Conservation (phyloP, 2,329 filamentous ascomycete species). For the Graphiopsis chlorocephala region DNA sequence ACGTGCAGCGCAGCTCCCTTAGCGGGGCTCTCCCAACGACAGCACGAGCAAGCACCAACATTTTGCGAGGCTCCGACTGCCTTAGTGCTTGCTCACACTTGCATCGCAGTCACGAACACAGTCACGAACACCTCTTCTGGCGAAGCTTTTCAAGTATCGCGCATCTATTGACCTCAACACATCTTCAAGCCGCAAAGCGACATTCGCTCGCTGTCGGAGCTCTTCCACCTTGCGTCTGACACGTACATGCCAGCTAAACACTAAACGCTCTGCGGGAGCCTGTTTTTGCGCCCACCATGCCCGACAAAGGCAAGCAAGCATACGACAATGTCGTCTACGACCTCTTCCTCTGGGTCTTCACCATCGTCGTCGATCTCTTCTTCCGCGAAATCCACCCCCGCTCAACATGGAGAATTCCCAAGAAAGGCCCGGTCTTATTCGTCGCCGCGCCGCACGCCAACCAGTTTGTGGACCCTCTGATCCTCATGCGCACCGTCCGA, state of each 20-base stretch:
- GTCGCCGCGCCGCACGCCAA: constrained; percentile 97
- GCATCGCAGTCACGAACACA: too few species aligned
- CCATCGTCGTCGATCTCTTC: constrained; percentile 88
- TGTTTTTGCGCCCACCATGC: constrained; percentile 6
- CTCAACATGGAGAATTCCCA: constrained; percentile 91
- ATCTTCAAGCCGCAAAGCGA: background rate
- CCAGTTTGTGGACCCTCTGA: constrained; percentile 94
- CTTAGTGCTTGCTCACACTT: too few species aligned
- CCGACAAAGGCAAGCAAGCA: constrained; percentile 23
- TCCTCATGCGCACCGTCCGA: constrained; percentile 86
- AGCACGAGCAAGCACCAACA: background rate
- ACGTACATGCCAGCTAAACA: constrained; percentile 3
- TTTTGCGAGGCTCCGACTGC: background rate
- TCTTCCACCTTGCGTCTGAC: background rate
- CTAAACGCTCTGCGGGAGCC: constrained; percentile 4
- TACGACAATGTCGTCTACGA: constrained; percentile 55
- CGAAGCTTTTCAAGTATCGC: background rate
- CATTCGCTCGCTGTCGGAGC: background rate
- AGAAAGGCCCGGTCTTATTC: constrained; percentile 84
- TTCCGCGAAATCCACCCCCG: constrained; percentile 96
- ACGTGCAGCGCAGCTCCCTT: too few species aligned
- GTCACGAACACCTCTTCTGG: background rate
- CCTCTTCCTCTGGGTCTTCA: constrained; percentile 72
- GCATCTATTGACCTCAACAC: too few species aligned
- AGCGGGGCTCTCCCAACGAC: too few species aligned